Percentiles rank a stretch among this genome's conserved stretches.
Conservation (phyloP, 2,329 filamentous ascomycete species). For the Hymenoscyphus fructigenus region DNA sequence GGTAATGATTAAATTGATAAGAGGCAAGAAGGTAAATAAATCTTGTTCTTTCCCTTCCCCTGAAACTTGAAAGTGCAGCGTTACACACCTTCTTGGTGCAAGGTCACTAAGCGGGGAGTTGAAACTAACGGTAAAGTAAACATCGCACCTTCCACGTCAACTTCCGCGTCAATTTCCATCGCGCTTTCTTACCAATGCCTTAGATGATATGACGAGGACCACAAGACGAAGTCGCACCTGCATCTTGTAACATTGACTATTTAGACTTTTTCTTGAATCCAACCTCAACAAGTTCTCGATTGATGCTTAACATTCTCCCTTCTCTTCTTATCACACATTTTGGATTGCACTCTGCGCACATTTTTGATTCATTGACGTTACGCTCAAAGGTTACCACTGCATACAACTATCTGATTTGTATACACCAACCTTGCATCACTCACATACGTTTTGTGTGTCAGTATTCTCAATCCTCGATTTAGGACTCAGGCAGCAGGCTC, state of each 20-base stretch:
- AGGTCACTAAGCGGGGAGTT: not conserved
- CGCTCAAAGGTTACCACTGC: not conserved
- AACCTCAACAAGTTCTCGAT: not conserved
- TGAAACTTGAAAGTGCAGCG: not conserved
- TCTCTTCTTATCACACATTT: not conserved
- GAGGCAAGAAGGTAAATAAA: not conserved
- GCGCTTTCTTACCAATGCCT: not conserved
- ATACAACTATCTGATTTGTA: not conserved
- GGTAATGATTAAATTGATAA: not conserved
- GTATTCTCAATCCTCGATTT: not conserved
- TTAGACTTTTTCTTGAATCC: not conserved
- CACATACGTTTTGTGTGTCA: not conserved
- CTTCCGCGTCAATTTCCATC: no score
- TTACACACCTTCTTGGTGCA: not conserved
- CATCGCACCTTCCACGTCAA: not conserved
- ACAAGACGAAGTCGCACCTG: not conserved
- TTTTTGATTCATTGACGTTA: slow-evolving; percentile 3
- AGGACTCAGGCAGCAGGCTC: not conserved
- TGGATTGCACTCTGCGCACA: not conserved
- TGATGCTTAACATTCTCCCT: not conserved
- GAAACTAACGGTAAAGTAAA: not conserved
- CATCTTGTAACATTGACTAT: not conserved
- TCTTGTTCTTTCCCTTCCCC: not conserved
- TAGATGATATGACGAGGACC: not conserved
- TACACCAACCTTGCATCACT: slow-evolving; percentile 1